Conservation (phyloP, 192 early-diverging fungal species). For the Coemansia aciculifera region DNA sequence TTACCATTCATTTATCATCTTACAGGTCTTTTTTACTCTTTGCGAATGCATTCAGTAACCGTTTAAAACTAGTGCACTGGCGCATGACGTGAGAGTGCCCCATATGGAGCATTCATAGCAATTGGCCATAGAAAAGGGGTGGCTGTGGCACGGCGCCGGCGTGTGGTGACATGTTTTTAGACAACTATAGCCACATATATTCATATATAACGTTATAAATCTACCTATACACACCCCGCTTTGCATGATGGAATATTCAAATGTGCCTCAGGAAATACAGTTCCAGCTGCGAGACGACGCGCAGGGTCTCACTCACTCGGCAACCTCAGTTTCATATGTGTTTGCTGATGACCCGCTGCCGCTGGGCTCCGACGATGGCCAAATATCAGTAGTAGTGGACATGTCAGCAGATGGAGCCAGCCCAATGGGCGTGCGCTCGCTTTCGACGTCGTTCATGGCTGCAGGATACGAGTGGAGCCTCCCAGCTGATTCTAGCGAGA, state of each 20-base stretch:
- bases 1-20: not conserved
- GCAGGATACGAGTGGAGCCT: constrained; percentile 38
- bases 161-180: not conserved
- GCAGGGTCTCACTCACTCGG: constrained; percentile 32
- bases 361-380: constrained; percentile 23
- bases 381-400: constrained; percentile 32
- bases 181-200: not conserved
- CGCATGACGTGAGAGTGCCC: not conserved
- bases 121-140: not conserved
- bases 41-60: not conserved
- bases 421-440: constrained; percentile 24
- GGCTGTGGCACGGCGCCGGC: not conserved
- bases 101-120: not conserved
- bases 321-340: constrained; percentile 21
- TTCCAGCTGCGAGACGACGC: constrained; percentile 35
- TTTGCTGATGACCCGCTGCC: constrained; percentile 48
- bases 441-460: constrained; percentile 40
- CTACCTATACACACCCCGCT: not conserved
- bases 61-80: not conserved
- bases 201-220: not conserved
- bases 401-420: constrained; percentile 28
- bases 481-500: not conserved
- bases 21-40: not conserved
- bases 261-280: constrained; percentile 19
- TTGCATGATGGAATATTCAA: constrained; percentile 2